Base-by-base conservation (phyloP, 73 alveolate genomes). In the Symbiodinium natans region DNA sequence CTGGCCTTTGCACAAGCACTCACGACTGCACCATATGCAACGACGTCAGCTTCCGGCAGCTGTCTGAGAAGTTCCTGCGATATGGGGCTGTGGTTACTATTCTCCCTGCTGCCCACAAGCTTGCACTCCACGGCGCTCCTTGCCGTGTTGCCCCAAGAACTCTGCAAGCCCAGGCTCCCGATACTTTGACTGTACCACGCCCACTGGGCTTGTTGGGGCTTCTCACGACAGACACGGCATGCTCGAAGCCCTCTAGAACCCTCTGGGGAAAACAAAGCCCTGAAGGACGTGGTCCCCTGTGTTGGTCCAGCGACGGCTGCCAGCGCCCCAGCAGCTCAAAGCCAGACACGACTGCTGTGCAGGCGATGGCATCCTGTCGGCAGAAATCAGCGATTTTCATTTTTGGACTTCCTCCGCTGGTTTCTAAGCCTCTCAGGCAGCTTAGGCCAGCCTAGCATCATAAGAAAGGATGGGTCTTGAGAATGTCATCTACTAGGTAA, bases 281-380 rank as follows among this genome's bases (percentile, higher is more conserved):
- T n/a, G n/a, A n/a, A n/a, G n/a, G n/a, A n/a, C n/a, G n/a, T n/a
- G n/a, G n/a, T 56, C 71, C 29, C 43, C 46, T 19, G 42, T 17
- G 25, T 89, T 29, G n/a, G 75, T 90, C 97, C 97, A 90, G 97
- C 75, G 80, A 68, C 75, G 7, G 48, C 56, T 41, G 73, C 97
- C 97, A 90, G 43, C 88, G 97, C 39, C 97, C 97, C 74, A 73
- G 43, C 2, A 89, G 97, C 97, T 90, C 97, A 34, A 52, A 68
- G 41, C 89, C 41, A 15, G 97, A 84, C 33, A 90, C 34, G 82
- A 73, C 89, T 8, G 97, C 97, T 25, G 97, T 90, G 97, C 41
- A 73, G 39, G 97, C 39, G 41, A 90, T 73, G 54, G 77, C 54
- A 10, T 90, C 97, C 97, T 90, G 43, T 15, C 84, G 59, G 59